Base-by-base conservation (phyloP, 2,329 filamentous ascomycete genomes). In the Pyrenochaeta sp. region DNA sequence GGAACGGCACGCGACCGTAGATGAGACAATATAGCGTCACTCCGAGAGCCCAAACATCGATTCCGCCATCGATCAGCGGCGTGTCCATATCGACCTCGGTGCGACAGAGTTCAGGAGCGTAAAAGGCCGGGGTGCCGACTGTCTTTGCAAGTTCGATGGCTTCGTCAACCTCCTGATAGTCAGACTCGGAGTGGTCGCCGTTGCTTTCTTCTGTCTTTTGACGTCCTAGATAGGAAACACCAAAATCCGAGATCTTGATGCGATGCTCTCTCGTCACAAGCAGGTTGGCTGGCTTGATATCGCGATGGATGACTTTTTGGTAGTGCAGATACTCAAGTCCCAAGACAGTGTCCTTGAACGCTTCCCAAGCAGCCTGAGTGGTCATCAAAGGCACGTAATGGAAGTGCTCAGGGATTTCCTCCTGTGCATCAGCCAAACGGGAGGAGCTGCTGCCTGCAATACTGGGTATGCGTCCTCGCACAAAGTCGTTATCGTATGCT, bases 171-270 rank as follows among this genome's bases (percentile, higher is more conserved):
- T 96, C 91, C 35, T 87, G 87, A 10, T 91, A 90, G 73, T 97
- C 93, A 0, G 89, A 91, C 71, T 96, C 91, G 3, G 89, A 89
- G 81, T 87, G 55, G 79, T 88, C 76, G 52, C 92, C 89, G 45
- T 73, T 89, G 32, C 87, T 84, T 66, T 96, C 90, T 41, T 96
- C 91, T 33, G 91, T 85, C 52, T 93, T 90, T 1, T 92, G 92
- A 45, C 92, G 87, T 23, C 95, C 95, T 58, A 99, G 91, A 75
- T 98, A 99, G 1, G 95, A 99, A 1, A 99, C 95, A 29, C 95
- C 95, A 79, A 99, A 99, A 71, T 99, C 95, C 4, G 95, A 98
- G 56, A 99, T 99, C 81, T 99, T 99, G 69, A 97, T 91, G 12
- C 89, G 87, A 64, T 93, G 88, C 60, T 92, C 89, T 65, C 81